Conservation (phyloP, 2,329 filamentous ascomycete genomes). For the Venturia carpophila region DNA sequence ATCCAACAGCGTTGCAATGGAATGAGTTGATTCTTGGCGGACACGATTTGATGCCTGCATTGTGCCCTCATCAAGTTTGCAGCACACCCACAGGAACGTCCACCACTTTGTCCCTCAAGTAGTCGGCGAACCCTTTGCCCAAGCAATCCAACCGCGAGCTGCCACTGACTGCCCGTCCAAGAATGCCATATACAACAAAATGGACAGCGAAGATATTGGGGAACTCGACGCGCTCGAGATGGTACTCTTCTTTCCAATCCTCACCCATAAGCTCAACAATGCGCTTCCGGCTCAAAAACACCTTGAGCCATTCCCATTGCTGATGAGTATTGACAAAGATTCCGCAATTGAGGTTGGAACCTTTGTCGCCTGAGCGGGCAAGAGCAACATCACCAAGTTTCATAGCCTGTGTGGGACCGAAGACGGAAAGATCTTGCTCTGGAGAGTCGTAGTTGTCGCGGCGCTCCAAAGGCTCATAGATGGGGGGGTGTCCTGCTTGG, state of each 20-base stretch:
- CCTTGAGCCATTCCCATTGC: conserved; percentile 30
- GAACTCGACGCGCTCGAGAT: conserved; percentile 29
- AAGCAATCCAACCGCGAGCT: conserved; percentile 21
- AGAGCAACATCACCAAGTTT: conserved; percentile 19
- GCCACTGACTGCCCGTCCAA: conserved; percentile 27
- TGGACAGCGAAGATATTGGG: conserved; percentile 28
- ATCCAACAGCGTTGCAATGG: not conserved
- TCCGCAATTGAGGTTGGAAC: conserved; percentile 31
- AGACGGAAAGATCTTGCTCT: conserved; percentile 1
- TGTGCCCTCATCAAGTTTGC: not conserved
- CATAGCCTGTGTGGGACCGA: conserved; percentile 13
- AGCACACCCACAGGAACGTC: conserved; percentile 20
- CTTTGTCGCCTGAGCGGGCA: conserved; percentile 28
- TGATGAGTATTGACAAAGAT: conserved; percentile 30
- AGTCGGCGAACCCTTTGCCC: conserved; percentile 23
- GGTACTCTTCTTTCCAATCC: conserved; percentile 24
- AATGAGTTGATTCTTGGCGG: not conserved
- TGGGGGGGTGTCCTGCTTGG: conserved; percentile 23
- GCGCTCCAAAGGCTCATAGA: conserved; percentile 32
- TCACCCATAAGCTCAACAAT: conserved; percentile 26
- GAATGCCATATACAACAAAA: conserved; percentile 32
- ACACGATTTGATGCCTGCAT: not conserved
- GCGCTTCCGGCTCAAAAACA: conserved; percentile 24
- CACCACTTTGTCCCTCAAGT: conserved; percentile 20
- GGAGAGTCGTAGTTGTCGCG: conserved; percentile 18